Evolutionary conservation across 2,329 filamentous ascomycete genomes (phyloP).

Genomic region (Ceratocystis cubensis): DNA sequence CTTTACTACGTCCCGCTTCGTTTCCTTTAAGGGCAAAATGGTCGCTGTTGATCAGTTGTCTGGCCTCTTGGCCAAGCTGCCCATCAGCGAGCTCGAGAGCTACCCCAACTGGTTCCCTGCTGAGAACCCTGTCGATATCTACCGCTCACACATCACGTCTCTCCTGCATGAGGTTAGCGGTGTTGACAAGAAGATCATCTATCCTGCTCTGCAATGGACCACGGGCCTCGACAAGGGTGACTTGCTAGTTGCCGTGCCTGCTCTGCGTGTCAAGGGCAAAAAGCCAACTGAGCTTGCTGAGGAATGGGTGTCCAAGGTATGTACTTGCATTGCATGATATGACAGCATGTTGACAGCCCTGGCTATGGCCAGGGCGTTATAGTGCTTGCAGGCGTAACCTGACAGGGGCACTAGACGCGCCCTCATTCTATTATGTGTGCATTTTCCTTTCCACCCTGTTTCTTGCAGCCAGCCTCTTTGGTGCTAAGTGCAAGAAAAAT

Average conservation of each 20-base stretch:
- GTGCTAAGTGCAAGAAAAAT: too few species aligned
- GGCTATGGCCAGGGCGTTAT: not conserved
- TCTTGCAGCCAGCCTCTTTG: not conserved
- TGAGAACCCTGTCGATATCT: constrained; percentile 65
- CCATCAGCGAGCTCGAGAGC: constrained; percentile 29
- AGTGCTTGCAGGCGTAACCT: not conserved
- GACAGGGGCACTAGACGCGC: not conserved
- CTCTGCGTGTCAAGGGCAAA: constrained; percentile 62
- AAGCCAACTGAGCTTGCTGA: constrained; percentile 50
- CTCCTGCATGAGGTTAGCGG: constrained; percentile 56
- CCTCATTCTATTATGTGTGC: not conserved
- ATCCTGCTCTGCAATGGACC: constrained; percentile 66
- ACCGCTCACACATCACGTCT: constrained; percentile 62
- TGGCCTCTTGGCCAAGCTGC: constrained; percentile 27
- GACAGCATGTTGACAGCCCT: too few species aligned
- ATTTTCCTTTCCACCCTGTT: too few species aligned
- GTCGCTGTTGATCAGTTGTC: constrained; percentile 19
- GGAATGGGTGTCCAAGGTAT: constrained; percentile 50
- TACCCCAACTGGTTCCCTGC: constrained; percentile 52
- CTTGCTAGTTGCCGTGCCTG: constrained; percentile 62
- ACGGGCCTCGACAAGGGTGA: constrained; percentile 71
- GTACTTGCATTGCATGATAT: constrained; percentile 6
- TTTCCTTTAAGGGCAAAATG: constrained; percentile 14
- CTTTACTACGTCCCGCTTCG: not conserved
- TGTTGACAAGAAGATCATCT: constrained; percentile 58